phyloP scores from a whole-genome alignment of 1,284 basidiomycete genomes.

The Ceratorhiza oryzae-sativae region DNA sequence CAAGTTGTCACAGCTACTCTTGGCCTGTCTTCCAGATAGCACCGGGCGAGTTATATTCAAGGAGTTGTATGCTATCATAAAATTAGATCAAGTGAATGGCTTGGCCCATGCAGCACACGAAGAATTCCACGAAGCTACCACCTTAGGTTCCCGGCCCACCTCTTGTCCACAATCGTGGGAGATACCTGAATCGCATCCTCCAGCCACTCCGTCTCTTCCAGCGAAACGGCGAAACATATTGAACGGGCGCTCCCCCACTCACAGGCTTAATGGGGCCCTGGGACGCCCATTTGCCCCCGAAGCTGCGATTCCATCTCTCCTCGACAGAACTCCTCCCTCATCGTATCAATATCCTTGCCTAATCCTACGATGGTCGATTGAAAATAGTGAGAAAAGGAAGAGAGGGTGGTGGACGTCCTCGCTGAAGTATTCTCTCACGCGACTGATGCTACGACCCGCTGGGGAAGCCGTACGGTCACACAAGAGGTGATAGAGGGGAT shows the following conservation, averaged over 20 bases:
- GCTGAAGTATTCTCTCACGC: too few species aligned
- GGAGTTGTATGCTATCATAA: too few species aligned
- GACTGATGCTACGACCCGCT: too few species aligned
- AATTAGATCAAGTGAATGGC: too few species aligned
- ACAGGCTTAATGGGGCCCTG: neutral
- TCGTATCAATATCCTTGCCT: neutral
- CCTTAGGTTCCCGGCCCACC: too few species aligned
- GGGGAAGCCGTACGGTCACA: too few species aligned
- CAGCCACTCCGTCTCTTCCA: neutral
- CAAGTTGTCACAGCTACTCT: too few species aligned
- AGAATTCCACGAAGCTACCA: too few species aligned
- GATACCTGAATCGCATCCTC: neutral
- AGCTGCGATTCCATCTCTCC: neutral
- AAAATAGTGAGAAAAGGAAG: conserved; percentile 14
- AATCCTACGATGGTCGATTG: conserved; percentile 12
- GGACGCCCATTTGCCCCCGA: neutral
- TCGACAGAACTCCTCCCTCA: neutral
- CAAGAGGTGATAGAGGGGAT: too few species aligned
- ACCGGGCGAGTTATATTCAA: too few species aligned
- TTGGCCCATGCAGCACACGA: too few species aligned
- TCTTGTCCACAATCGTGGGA: neutral
- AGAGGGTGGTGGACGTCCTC: neutral
- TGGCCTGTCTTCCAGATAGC: too few species aligned
- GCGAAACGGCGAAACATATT: neutral
- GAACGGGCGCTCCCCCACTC: neutral